Evolutionary conservation across 495 filamentous ascomycete species (phyloP), one percentile per base, ranked within the genome.

Genomic region (Xylaria venustula): DNA sequence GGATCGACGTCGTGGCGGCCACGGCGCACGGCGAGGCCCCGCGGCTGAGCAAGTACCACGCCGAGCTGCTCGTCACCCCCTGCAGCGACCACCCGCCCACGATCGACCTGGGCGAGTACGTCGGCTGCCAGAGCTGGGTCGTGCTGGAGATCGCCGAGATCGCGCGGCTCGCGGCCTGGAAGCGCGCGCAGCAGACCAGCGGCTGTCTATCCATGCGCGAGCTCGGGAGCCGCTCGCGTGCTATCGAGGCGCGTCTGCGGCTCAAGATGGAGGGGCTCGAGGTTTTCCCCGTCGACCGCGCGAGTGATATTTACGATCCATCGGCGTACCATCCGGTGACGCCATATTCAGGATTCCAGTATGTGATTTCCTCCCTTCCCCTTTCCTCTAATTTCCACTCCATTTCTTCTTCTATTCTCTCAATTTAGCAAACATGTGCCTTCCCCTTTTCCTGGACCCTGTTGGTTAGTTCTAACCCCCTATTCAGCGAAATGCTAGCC

Each of bases 1-100:
- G 77, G 32, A 72, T 76, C 62, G 81, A 84, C 64, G 70, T 79
- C 49, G 63, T 84, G 9, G 75, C 76, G 25, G 78, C 78, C 66
- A 81, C 76, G 1, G 51, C 67, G 7, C 58, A 73, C 15, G 68
- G 71, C 44, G 58, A 71, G 30, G 67, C 66, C 7, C 80, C 81
- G 19, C 71, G 73, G 47, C 71, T 83, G 5, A 64, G 64, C 49
- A 54, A 68, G 15, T 76, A 73, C 64, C 80, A 82, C 55, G 25
- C 44, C 7, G 53, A 65, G 37, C 71, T 82, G n/a, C n/a, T n/a
- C n/a, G n/a, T n/a, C n/a, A n/a, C n/a, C 15, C 70, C 81, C 11
- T 9, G n/a, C 1, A 58, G 55, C 2, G 62, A 64, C 22, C 25
- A 50, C 20, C 71, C n/a, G n/a, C n/a, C 68, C 12, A 58, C 61